Base-by-base conservation (phyloP, 176 grass and related monocot genomes). In the Cocos nucifera region DNA sequence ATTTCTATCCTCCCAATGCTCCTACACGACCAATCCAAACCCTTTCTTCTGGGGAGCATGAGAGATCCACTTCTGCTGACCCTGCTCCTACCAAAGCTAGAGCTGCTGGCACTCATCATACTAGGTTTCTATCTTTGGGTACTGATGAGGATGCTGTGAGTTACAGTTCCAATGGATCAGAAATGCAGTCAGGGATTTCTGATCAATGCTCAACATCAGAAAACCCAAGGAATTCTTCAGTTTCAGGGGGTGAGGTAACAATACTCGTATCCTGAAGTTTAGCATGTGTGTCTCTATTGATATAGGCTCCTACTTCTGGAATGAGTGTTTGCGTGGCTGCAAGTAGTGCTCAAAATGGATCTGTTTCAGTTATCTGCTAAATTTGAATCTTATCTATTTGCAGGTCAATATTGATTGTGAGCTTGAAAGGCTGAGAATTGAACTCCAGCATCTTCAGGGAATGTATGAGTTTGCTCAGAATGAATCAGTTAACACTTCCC, bases 371-470 rank as follows among this genome's bases (percentile, higher is more conserved):
- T 44, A 14, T 14, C 9, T 44, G 9, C 35, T 44, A 44, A 44
- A 44, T 44, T 44, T 44, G 35, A 14, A 14, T 44, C 22, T 55
- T 57, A 28, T 49, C 3, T 26, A 17, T 53, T 61, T 50, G 20
- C 53, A 95, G 89, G 67, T 58, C 62, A 69, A 91, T 67, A 57
- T 82, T 32, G 80, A 73, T 62, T 54, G 82, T 76, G 76, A 86
- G 54, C 83, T 83, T 51, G 74, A 86, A 32, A 83, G 54, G 32
- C 19, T 86, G 25, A 73, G 66, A 56, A 63, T 69, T 51, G 81
- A 83, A 77, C 17, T 90, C 22, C 65, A 24, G n/a, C 77, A 77
- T 64, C 56, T 75, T 59, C 59, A 70, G 39, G 51, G 61, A 51
- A 49, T 73, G 14, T 62, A 26, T 53, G 73, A 89, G 58, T 25